Evolutionary conservation across 495 filamentous ascomycete genomes (phyloP), one percentile per base, ranked within the genome.

Genomic region (Endocarpon pusillum): DNA sequence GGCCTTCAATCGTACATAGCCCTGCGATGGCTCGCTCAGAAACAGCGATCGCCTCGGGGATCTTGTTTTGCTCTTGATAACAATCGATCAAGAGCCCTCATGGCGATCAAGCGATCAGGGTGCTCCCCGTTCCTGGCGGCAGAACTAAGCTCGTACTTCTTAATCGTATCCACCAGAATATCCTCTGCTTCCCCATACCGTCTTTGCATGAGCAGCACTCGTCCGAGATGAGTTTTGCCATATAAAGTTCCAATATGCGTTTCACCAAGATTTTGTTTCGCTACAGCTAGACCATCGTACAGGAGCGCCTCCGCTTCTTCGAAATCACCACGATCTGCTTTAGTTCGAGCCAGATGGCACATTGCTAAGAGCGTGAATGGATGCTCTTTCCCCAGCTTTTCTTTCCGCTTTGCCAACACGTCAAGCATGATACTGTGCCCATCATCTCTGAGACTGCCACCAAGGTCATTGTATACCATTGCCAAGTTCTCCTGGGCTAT

Each of bases 381-480:
- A 16, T 54, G 49, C 34, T 54, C 46, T 24, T 36, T 45, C 2
- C 49, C 48, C 0, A 49, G 30, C 29, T 35, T 43, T 21, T 39
- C 27, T 25, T 26, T 34, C 19, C 46, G 41, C 21, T 45, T 21
- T 17, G 42, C n/a, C 18, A 39, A 38, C 36, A 36, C 34, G 24
- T 35, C 20, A 3, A 39, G 25, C 33, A 27, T 42, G 26, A 40
- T 24, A 2, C 39, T 22, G 19, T 30, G 27, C 12, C 32, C 40
- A 19, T 10, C 32, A 14, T 37, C 34, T 33, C 15, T 12, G 18
- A 20, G 31, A 19, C 18, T 15, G 18, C 26, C 15, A 9, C 35
- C 32, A 15, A 38, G 30, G 16, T 45, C 42, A 14, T 19, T 26
- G n/a, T 42, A 29, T 8, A 42, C 44, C 44, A 47, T 47, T 10